Evolutionary conservation across 768 basidiomycete species (phyloP).

Genomic region (Auricularia auricula-judae): DNA sequence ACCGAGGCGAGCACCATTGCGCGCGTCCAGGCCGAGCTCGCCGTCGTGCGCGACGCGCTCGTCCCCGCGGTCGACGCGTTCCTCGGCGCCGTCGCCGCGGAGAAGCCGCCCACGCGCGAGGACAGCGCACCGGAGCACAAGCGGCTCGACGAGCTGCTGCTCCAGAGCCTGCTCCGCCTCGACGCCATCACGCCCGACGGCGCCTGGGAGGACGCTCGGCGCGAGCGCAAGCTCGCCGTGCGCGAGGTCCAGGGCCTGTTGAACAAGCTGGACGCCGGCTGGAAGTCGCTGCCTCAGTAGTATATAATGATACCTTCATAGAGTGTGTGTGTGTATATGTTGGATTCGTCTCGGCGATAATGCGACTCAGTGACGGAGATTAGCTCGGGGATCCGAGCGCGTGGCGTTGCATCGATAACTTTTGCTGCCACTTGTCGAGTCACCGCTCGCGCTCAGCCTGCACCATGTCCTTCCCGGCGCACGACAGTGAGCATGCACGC

Average conservation of each 20-base stretch:
- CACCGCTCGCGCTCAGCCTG: neutral
- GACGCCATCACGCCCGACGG: slow-evolving; percentile 69
- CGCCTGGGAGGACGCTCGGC: slow-evolving; percentile 69
- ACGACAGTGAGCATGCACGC: slow-evolving; percentile 47
- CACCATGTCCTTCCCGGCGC: slow-evolving; percentile 53
- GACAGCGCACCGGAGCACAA: slow-evolving; percentile 33
- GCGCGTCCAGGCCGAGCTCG: slow-evolving; percentile 43
- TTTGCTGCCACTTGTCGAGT: too few relatives aligned
- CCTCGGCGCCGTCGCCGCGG: slow-evolving; percentile 23
- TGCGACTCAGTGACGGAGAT: too few relatives aligned
- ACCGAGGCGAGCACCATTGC: slow-evolving; percentile 40
- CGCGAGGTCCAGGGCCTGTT: slow-evolving; percentile 74
- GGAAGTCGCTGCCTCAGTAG: slow-evolving; percentile 25
- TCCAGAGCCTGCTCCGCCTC: slow-evolving; percentile 78
- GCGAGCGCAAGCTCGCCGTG: slow-evolving; percentile 77
- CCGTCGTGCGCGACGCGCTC: slow-evolving; percentile 41
- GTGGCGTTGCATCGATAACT: too few relatives aligned
- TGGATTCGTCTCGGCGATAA: too few relatives aligned
- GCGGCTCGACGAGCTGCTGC: slow-evolving; percentile 67
- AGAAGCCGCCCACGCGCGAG: slow-evolving; percentile 13
- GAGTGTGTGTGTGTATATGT: too few relatives aligned
- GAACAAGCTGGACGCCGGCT: slow-evolving; percentile 66
- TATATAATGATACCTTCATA: too few relatives aligned
- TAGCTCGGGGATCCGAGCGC: too few relatives aligned
- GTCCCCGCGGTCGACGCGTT: slow-evolving; percentile 48